Conservation (phyloP, 1,139 yeast genomes). For the Geotrichum candidum region DNA sequence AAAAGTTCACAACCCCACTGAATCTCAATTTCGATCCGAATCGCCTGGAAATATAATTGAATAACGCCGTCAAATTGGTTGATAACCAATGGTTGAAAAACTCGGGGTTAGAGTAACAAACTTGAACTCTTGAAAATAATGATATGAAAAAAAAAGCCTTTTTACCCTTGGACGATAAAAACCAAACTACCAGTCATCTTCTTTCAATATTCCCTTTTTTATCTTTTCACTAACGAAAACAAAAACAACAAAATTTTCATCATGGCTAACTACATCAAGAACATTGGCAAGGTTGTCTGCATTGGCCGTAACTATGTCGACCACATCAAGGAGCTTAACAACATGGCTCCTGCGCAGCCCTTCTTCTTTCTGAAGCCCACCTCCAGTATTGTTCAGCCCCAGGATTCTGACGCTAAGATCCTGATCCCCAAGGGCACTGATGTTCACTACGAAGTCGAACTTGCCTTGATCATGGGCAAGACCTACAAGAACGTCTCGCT, state of each 20-base stretch:
- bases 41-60: too few species aligned
- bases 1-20: too few species aligned
- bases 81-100: too few species aligned
- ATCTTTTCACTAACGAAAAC: background rate
- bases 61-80: too few species aligned
- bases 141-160: background rate
- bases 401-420: constrained; percentile 55
- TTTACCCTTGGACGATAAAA: background rate
- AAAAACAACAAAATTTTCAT: background rate
- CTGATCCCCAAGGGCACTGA: constrained; percentile 72
- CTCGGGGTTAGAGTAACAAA: too few species aligned
- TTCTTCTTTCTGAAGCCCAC: constrained; percentile 86
- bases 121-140: background rate
- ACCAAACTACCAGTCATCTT: background rate
- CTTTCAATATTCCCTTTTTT: background rate
- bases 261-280: constrained; percentile 13
- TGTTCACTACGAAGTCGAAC: constrained; percentile 90
- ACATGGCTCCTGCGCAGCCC: constrained; percentile 66
- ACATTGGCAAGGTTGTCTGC: constrained; percentile 79
- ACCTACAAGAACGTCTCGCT: constrained; percentile 52
- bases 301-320: constrained; percentile 96
- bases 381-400: constrained; percentile 43
- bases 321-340: constrained; percentile 84
- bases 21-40: too few species aligned
- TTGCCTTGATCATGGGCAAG: constrained; percentile 70